phyloP scores from a whole-genome alignment of 768 basidiomycete genomes.

The Mycena latifolia region DNA sequence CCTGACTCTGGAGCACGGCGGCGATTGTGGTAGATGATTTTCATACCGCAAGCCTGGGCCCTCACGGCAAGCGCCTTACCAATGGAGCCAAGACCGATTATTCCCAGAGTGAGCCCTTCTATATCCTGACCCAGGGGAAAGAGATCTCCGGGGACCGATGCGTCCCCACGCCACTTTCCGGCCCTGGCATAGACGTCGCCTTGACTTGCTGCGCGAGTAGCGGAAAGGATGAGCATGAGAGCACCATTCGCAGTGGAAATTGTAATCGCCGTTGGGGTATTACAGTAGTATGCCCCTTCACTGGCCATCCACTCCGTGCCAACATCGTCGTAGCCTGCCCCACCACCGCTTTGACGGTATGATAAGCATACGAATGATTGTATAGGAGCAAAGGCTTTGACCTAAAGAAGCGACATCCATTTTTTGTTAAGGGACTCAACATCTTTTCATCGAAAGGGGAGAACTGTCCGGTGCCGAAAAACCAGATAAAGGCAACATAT shows the following conservation, averaged over 20 bases:
- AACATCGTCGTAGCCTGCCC: conserved; percentile 35
- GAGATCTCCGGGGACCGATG: conserved; percentile 22
- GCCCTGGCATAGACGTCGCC: conserved; percentile 34
- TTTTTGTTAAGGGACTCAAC: conserved; percentile 26
- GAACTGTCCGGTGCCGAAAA: conserved; percentile 6
- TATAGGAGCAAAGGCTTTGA: not conserved
- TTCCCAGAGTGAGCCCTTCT: conserved; percentile 37
- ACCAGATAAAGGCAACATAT: conserved; percentile 36
- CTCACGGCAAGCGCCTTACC: conserved; percentile 36
- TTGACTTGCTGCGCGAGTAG: conserved; percentile 32
- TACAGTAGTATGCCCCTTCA: conserved; percentile 37
- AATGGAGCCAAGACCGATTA: conserved; percentile 39
- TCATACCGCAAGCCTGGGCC: conserved; percentile 39
- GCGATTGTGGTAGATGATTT: conserved; percentile 39
- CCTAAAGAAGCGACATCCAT: conserved; percentile 35
- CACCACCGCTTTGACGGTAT: conserved; percentile 23
- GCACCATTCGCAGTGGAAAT: conserved; percentile 40
- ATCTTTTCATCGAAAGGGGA: conserved; percentile 31
- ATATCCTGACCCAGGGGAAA: conserved; percentile 33
- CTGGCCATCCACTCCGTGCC: conserved; percentile 34
- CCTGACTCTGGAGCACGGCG: conserved; percentile 30
- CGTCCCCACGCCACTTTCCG: conserved; percentile 36
- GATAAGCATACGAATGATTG: conserved; percentile 5
- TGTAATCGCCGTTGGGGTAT: conserved; percentile 36
- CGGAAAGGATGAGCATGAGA: conserved; percentile 38